Conservation (phyloP, 23 red algal species). For the Gracilaria gracilis region DNA sequence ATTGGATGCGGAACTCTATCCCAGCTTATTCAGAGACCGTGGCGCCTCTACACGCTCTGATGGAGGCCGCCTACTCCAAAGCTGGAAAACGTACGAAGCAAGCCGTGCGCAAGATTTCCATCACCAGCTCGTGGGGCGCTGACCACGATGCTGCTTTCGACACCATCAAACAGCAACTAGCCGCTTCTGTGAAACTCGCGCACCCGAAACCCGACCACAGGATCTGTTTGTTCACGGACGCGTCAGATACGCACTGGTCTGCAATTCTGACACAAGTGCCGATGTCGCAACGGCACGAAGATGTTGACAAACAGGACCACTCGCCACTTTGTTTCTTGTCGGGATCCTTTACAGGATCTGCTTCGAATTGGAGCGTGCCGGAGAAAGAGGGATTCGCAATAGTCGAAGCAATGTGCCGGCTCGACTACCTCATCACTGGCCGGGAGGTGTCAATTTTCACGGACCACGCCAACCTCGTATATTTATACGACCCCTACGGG, state of each 20-base stretch:
- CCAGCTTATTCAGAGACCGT: background rate
- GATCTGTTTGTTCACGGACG: slow-evolving; percentile 47
- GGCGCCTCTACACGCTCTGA: slow-evolving; percentile 26
- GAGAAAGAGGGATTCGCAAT: slow-evolving; percentile 51
- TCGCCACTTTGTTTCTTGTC: slow-evolving; percentile 37
- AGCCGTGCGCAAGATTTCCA: background rate
- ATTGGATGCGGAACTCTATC: slow-evolving; percentile 47
- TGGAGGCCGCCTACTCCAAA: background rate
- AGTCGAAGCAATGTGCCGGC: slow-evolving; percentile 25
- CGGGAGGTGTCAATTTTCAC: background rate
- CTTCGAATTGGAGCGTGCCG: background rate
- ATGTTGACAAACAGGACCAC: slow-evolving; percentile 14
- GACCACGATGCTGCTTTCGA: slow-evolving; percentile 23
- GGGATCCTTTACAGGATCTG: slow-evolving; percentile 33
- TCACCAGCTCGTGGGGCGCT: slow-evolving; percentile 3
- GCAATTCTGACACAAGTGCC: slow-evolving; percentile 43
- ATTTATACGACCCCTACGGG: background rate
- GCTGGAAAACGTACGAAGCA: slow-evolving; percentile 36
- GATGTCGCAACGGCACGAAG: background rate
- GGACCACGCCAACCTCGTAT: slow-evolving; percentile 28
- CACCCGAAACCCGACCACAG: background rate
- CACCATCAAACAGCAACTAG: slow-evolving; percentile 13
- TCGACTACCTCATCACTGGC: slow-evolving; percentile 15
- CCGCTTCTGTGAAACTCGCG: slow-evolving; percentile 1
- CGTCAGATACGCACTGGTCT: slow-evolving; percentile 37